Percentiles rank a stretch among this genome's conserved stretches.
Evolutionary conservation across 768 basidiomycete species (phyloP).

Genomic region (Plicaturopsis crispa): DNA sequence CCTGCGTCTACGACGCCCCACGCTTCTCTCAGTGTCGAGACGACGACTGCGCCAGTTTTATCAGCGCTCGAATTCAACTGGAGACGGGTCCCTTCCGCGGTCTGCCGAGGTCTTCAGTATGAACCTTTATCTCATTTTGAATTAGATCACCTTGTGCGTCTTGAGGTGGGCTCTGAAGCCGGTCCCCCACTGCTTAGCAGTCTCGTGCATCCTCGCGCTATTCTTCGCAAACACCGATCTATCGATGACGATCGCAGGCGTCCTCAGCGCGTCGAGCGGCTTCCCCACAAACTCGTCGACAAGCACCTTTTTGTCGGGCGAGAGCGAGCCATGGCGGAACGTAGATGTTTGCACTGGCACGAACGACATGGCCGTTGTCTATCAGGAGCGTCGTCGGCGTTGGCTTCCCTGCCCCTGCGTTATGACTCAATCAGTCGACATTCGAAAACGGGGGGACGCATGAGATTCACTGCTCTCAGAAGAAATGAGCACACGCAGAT

Average conservation of each 20-base stretch:
- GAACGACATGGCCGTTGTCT: constrained; percentile 12
- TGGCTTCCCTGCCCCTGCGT: too few relatives aligned
- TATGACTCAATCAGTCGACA: too few relatives aligned
- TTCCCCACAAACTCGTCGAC: constrained; percentile 51
- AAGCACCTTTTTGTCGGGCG: constrained; percentile 42
- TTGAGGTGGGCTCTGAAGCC: constrained; percentile 80
- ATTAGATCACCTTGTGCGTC: constrained; percentile 58
- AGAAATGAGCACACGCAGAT: too few relatives aligned
- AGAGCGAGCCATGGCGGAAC: constrained; percentile 6
- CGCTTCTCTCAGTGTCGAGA: constrained; percentile 81
- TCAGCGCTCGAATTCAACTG: constrained; percentile 53
- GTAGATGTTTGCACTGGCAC: neutral
- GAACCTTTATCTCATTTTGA: neutral
- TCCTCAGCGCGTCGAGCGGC: constrained; percentile 49
- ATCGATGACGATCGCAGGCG: constrained; percentile 76
- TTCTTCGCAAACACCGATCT: constrained; percentile 64
- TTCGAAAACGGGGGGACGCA: too few relatives aligned
- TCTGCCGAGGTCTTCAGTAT: constrained; percentile 32
- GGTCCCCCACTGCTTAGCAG: constrained; percentile 59
- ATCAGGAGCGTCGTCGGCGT: neutral
- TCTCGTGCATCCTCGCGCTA: constrained; percentile 65
- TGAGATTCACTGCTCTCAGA: too few relatives aligned
- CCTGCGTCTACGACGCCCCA: constrained; percentile 66
- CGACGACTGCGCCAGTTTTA: constrained; percentile 56
- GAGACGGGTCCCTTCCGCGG: constrained; percentile 63